A percentile compares a stretch with the other conserved stretches of the same genome.
Conservation (phyloP, 2,329 filamentous ascomycete species). For the Fusarium xyrophilum region DNA sequence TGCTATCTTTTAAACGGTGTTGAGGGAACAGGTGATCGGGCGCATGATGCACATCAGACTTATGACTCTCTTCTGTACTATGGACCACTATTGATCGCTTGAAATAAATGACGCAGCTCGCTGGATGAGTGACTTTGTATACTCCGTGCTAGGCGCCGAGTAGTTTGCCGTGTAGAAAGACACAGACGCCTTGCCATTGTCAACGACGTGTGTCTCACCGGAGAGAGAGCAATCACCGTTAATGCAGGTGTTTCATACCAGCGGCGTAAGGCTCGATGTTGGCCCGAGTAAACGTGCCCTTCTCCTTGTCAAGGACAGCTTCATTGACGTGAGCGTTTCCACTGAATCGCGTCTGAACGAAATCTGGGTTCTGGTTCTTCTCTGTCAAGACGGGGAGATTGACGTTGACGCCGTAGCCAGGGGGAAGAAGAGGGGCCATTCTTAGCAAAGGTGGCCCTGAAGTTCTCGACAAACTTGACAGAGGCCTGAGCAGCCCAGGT, state of each 20-base stretch:
- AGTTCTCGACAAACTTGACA: constrained; percentile 52
- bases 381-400: constrained; percentile 56
- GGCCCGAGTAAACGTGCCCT: constrained; percentile 52
- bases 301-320: constrained; percentile 53
- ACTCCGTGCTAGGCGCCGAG: constrained; percentile 49
- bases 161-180: constrained; percentile 60
- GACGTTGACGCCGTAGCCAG: constrained; percentile 60
- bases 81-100: background rate
- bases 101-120: constrained; percentile 34
- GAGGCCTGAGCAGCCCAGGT: constrained; percentile 53
- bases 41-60: background rate
- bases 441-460: constrained; percentile 49
- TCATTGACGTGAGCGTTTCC: constrained; percentile 57
- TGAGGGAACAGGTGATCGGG: background rate
- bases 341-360: constrained; percentile 56
- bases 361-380: constrained; percentile 50
- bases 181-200: constrained; percentile 51
- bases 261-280: constrained; percentile 48
- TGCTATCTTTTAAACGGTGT: constrained; percentile 23
- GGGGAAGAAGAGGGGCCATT: constrained; percentile 50
- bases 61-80: background rate
- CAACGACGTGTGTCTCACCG: constrained; percentile 57
- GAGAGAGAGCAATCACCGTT: constrained; percentile 60
- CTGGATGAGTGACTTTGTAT: constrained; percentile 38
- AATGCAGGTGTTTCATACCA: constrained; percentile 58